Evolutionary conservation across 2,329 filamentous ascomycete species (phyloP), one percentile per base, ranked within the genome.

Genomic region (Ophiosphaerella narmari): DNA sequence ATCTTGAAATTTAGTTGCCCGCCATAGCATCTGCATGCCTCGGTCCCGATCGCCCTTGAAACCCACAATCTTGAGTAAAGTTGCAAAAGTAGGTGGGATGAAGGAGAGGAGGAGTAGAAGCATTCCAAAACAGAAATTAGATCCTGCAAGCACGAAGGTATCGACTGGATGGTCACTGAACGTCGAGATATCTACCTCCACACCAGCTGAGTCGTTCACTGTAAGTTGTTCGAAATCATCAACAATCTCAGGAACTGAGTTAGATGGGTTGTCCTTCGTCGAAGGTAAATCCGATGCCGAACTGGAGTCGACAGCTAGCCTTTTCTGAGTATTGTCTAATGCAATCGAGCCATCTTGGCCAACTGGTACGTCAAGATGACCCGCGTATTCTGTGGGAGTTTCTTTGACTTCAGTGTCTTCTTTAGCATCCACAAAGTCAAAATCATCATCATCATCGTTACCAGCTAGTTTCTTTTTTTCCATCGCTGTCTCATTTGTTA

Each of bases 41-140:
- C 87, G 82, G 54, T 90, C 85, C 37, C 92, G 87, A 69, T 97
- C 92, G 29, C 94, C 94, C 54, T 85, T 86, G 75, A 97, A 97
- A 1, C 94, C 94, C 26, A 97, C 88, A 36, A 97, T 87, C 51
- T 87, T 90, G 4, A 97, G 80, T 1, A 99, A 82, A 48, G 86
- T 88, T n/a, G 85, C 88, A 72, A 97, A 96, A 0, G 92, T 85
- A 0, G 94, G 94, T 0, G 94, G 95, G 0, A 97, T 86, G 77
- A 97, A 88, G 11, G 91, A 95, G n/a, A 97, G 86, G 46, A 97
- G 80, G 1, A 97, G 80, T 12, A 95, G 81, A 1, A 97, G 77
- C 29, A 95, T 82, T 3, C 94, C 94, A 64, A 92, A 97, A 72
- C 91, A 96, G 73, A 97, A 87, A 67, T 89, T 94, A 5, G 87